phyloP scores from a whole-genome alignment of 306 rosid species.

The Potentilla sterilis region DNA sequence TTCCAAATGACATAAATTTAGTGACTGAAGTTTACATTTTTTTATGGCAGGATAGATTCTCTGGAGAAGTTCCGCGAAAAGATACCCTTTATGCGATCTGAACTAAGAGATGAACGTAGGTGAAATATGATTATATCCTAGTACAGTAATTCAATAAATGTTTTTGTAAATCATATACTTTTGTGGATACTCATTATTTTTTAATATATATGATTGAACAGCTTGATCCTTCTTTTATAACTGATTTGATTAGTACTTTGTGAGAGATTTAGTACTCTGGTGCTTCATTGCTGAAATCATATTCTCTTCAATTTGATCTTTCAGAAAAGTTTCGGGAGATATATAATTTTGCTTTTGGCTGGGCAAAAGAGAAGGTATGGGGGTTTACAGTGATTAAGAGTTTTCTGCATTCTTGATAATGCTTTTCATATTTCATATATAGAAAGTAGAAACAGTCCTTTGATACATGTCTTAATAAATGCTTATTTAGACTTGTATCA shows the following conservation, averaged over 20 bases:
- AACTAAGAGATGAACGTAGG: constrained; percentile 96
- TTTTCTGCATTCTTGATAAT: neutral
- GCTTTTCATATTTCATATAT: constrained; percentile 5
- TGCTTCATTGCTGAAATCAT: constrained; percentile 27
- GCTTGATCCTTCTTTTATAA: neutral
- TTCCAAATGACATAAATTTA: constrained; percentile 1
- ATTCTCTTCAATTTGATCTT: constrained; percentile 28
- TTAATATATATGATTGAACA: neutral
- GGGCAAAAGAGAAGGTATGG: constrained; percentile 99
- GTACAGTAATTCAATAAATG: neutral
- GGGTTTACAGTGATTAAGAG: neutral
- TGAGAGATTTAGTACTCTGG: neutral
- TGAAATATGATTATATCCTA: constrained; percentile 11
- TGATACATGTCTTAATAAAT: constrained; percentile 1
- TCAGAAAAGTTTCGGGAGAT: constrained; percentile 95
- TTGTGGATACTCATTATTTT: neutral
- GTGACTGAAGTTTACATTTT: constrained; percentile 15
- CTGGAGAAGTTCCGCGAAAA: constrained; percentile 87
- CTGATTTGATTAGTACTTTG: neutral
- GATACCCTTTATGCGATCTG: constrained; percentile 85
- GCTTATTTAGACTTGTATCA: neutral
- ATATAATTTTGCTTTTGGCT: constrained; percentile 93
- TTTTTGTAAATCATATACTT: neutral
- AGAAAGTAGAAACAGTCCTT: neutral
- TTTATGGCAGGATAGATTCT: constrained; percentile 84